A percentile compares a stretch with the other conserved stretches of the same genome.
These are phyloP conservation scores for Tilletia setariae DNA, from an alignment of 1,284 basidiomycete genomes.

Conservation along the genomic window DNA sequence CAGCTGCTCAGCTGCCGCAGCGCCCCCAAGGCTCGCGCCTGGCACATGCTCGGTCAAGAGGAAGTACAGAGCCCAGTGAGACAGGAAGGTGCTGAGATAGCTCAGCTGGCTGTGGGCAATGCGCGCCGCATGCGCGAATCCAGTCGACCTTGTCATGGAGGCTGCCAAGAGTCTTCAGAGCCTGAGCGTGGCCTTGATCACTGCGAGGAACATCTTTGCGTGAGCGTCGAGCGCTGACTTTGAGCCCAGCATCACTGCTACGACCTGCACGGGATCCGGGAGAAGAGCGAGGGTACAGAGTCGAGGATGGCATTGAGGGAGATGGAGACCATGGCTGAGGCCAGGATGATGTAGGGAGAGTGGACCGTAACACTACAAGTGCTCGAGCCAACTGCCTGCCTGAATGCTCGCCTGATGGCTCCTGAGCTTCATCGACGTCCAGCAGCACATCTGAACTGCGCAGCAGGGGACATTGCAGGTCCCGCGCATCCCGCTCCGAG, in stretches of 20 bases:
- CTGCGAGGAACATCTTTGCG: slow-evolving; percentile 27
- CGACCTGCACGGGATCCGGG: slow-evolving; percentile 19
- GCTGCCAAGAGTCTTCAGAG: slow-evolving; percentile 31
- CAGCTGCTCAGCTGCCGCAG: slow-evolving; percentile 24
- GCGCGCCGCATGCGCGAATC: too few species aligned
- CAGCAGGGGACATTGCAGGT: slow-evolving; percentile 18
- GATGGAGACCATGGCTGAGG: slow-evolving; percentile 24
- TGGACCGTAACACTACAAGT: not conserved
- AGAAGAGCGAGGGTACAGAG: slow-evolving; percentile 32
- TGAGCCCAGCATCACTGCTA: slow-evolving; percentile 18
- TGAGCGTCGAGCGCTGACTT: slow-evolving; percentile 25
- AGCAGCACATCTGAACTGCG: not conserved
- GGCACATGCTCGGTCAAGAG: slow-evolving; percentile 29
- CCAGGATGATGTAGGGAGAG: slow-evolving; percentile 22
- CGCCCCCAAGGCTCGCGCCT: slow-evolving; percentile 20
- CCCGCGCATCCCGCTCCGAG: slow-evolving; percentile 8
- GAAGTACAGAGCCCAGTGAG: slow-evolving; percentile 34
- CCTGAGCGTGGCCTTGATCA: slow-evolving; percentile 25
- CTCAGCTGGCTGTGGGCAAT: not conserved
- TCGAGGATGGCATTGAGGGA: slow-evolving; percentile 22
- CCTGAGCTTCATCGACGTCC: not conserved
- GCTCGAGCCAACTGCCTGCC: not conserved
- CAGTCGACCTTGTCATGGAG: not conserved
- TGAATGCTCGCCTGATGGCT: too few species aligned
- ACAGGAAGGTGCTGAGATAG: slow-evolving; percentile 27